Base-by-base conservation (phyloP, 345 rosid species). In the Cochlearia excelsa region DNA sequence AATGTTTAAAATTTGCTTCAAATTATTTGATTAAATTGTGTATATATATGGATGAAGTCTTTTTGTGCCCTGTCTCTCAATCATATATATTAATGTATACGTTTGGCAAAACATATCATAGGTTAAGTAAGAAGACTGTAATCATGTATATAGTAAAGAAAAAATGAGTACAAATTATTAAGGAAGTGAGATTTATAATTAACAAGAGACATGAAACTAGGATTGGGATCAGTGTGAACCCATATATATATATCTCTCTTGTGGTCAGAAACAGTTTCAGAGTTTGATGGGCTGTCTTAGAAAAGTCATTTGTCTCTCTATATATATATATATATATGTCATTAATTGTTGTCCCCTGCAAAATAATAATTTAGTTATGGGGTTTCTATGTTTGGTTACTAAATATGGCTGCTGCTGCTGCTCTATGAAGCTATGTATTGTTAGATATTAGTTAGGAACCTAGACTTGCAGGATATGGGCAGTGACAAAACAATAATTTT, bases 181-280 rank as follows among this genome's bases (percentile, higher is more conserved):
- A 16, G 7, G 40, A 51, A 70, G 65, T 70, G 74, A 57, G 69
- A 63, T 63, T 62, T 49, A 56, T 55, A 2, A 33, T 33, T 2
- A 55, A 40, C 45, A 62, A 48, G 63, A 63, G 59, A 63, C 59
- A 70, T 70, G 35, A 68, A 70, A 54, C 63, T 43, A 51, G 61
- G 59, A 70, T 63, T 63, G 74, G 74, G 74, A 70, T 70, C 74
- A 63, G 74, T 63, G 61, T 70, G 57, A 63, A 70, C 69, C 69
- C 74, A 70, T 70, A 16, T 16, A 16, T 16, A 16, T 47, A 70
- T 70, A 54, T 70, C 65, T 70, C 64, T 63, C 63, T 70, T 57
- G 46, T 34, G 60, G 74, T 63, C 65, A 51, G 65, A 70, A 70
- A 16, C 23, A 57, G n/a, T 41, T 56, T 41, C 64, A 63, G 65